Evolutionary conservation across 495 filamentous ascomycete species (phyloP), one percentile per base, ranked within the genome.

Genomic region (Lasiosphaeriaceae sp.): DNA sequence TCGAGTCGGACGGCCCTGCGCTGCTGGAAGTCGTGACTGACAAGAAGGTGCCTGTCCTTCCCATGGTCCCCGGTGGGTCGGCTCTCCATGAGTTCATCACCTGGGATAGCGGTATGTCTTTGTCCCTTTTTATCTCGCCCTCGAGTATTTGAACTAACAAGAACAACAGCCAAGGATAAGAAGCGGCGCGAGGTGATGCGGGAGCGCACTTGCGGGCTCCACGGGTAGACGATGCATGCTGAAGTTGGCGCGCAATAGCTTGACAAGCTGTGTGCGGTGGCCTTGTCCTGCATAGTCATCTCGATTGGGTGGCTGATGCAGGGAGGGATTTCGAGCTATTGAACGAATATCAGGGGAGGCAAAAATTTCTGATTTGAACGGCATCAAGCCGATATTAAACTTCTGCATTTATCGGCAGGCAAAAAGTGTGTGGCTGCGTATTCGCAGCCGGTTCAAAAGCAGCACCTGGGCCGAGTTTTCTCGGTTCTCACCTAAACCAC

Each of bases 11-110:
- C 31, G 90, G 89, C 24, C 89, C 90, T 44, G 86, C 88, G 23
- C 77, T 94, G 59, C 76, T 90, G 20, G 80, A 83, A 59, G 77
- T 83, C 22, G 74, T 83, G 12, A 82, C 80, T 6, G 80, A 83
- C 58, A 92, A 96, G 81, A 96, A 97, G 83, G 90, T 97, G n/a
- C 92, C 95, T 45, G 95, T 98, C 16, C 76, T 98, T 51, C 94
- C 94, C 19, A 97, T 97, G 94, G 94, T 98, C 48, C 92, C 92
- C 21, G 85, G 81, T 29, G 94, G 95, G 29, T 84, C 78, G 56
- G 95, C 80, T 56, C 78, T 98, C 61, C 90, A 97, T 67, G 95
- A 98, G 74, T 96, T 97, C 77, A 75, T 96, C 66, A 80, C 92
- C 19, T 98, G 90, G 71, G 93, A 98, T 70, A 79, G 83, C 80